Base-by-base conservation (phyloP, 306 rosid species). In the Vachellia collinsii region DNA sequence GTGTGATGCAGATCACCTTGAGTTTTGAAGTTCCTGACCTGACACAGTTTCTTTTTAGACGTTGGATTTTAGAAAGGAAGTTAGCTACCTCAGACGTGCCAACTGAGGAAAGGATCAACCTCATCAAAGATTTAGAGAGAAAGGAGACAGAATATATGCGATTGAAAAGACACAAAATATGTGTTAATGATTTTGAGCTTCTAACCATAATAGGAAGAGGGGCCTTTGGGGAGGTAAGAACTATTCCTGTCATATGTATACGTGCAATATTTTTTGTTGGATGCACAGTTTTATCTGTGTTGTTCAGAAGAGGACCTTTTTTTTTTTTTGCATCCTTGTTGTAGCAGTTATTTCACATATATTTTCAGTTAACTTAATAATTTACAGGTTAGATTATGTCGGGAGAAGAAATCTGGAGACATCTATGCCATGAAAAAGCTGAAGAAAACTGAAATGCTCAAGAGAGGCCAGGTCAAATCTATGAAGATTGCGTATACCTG, bases 71-170 rank as follows among this genome's bases (percentile, higher is more conserved):
- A 86, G 99, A 95, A 87, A 87, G 93, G 79, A 89, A 77, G 80
- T 85, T 95, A 79, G 99, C 98, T 67, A 90, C 98, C 69, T 93
- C 98, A 11, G 97, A 93, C 62, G 99, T 91, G 81, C 98, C 99
- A 43, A 88, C 88, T 71, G 99, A 95, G 79, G 99, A 93, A 74
- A 94, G 92, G 56, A 80, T 88, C 84, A 91, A 86, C 86, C 91
- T 95, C 77, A 95, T 95, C 82, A 95, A 91, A 88, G 99, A 95
- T 83, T 90, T 95, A 85, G 99, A 95, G 87, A 87, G 91, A 82
- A 95, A 95, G 85, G 99, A 95, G 86, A 95, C 99, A 22, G 99
- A 95, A 77, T 95, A 90, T 78, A 95, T 95, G 95, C 91, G 99
- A 77, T 89, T 95, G 74, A 95, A 91, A 86, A 91, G 99, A 90